These are phyloP conservation scores for Fusarium agapanthi DNA, from an alignment of 2,329 filamentous ascomycete genomes.

Conservation along the genomic window DNA sequence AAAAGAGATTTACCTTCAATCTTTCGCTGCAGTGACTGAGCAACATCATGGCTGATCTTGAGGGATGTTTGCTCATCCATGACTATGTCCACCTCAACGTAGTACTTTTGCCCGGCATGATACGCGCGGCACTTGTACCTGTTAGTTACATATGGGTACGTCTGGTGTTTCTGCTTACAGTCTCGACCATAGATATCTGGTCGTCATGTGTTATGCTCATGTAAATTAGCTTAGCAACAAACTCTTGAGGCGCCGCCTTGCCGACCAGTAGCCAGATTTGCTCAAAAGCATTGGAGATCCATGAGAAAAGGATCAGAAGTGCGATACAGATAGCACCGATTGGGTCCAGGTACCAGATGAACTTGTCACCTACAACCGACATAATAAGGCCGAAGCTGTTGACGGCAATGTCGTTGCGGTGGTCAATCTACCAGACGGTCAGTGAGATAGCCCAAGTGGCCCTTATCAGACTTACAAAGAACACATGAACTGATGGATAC, in stretches of 20 bases:
- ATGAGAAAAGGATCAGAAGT: background rate
- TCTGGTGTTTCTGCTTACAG: background rate
- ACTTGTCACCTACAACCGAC: background rate
- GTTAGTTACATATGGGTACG: background rate
- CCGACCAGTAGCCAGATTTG: background rate
- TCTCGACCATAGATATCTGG: background rate
- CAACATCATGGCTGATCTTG: constrained; percentile 1
- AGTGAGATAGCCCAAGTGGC: background rate
- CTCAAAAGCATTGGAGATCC: background rate
- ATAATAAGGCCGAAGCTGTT: background rate
- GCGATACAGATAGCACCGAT: background rate
- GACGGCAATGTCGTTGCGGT: background rate
- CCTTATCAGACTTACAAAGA: background rate
- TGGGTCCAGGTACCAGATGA: background rate
- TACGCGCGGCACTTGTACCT: background rate
- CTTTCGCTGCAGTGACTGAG: background rate
- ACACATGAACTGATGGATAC: background rate
- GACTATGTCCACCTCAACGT: background rate
- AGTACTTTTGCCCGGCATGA: background rate
- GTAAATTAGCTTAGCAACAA: background rate
- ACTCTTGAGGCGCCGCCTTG: background rate
- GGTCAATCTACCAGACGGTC: background rate
- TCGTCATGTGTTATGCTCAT: background rate
- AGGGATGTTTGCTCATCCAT: background rate
- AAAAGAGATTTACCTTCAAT: background rate